A percentile compares a stretch with the other conserved stretches of the same genome.
phyloP scores from a whole-genome alignment of 805 yeast species.

The Saccharomyces jurei region DNA sequence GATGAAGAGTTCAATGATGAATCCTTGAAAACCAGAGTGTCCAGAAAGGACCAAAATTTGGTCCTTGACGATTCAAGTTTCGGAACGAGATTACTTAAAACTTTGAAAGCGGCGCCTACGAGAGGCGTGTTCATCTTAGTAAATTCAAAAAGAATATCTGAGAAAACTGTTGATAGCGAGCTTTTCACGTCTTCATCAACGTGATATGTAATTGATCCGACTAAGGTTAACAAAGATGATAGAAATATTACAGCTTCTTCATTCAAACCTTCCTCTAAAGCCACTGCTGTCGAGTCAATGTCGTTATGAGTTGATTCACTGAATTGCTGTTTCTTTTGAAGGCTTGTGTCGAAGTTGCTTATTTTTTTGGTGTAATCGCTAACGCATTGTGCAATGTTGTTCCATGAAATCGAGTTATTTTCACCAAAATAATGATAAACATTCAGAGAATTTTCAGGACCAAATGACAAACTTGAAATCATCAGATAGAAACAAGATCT shows the following conservation, averaged over 20 bases:
- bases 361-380: constrained; percentile 45
- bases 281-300: constrained; percentile 22
- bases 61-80: constrained; percentile 35
- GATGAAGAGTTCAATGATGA: constrained; percentile 17
- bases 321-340: constrained; percentile 21
- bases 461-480: constrained; percentile 64
- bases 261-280: constrained; percentile 50
- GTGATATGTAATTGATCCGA: constrained; percentile 42
- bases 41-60: constrained; percentile 61
- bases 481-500: constrained; percentile 74
- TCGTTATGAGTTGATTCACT: constrained; percentile 23
- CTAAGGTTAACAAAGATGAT: constrained; percentile 62
- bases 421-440: constrained; percentile 42
- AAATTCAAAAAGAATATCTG: constrained; percentile 38
- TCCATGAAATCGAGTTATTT: constrained; percentile 43
- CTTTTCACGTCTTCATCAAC: constrained; percentile 21
- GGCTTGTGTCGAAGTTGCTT: constrained; percentile 23
- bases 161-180: constrained; percentile 17
- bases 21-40: constrained; percentile 54
- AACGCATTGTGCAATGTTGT: constrained; percentile 45
- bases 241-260: constrained; percentile 74
- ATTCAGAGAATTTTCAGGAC: constrained; percentile 45
- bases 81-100: constrained; percentile 50
- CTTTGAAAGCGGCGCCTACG: constrained; percentile 47
- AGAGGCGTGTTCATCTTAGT: constrained; percentile 40